Evolutionary conservation across 2,329 filamentous ascomycete species (phyloP), one percentile per base, ranked within the genome.

Genomic region (Monilinia polystroma): DNA sequence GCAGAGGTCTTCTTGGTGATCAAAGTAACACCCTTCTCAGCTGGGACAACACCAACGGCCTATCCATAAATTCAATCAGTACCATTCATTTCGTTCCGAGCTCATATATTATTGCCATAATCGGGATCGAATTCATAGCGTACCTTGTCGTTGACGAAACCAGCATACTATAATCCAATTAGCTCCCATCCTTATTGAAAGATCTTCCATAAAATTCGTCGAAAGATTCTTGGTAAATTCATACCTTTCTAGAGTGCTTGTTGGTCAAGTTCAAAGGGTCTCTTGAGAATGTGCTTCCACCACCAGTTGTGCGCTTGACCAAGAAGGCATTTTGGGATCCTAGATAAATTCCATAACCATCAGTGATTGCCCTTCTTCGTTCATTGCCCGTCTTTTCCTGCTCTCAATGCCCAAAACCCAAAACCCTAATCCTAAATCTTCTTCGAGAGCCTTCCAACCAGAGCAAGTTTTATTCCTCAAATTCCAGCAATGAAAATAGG

Each of bases 121-220:
- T 29, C 35, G 16, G 20, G n/a, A 54, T 67, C n/a, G 32, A 41
- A 32, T 66, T 51, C 32, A 11, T 16, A 32, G 43, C 78, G 72
- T 90, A 95, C 92, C 91, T 97, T 95, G 80, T 89, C 87, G 85
- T 96, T 97, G 81, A 92, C 88, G 82, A 93, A 96, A 78, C 95
- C 95, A 77, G 91, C 91, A 82, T 97, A 87, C 92, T 96, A 78
- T 70, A 71, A 66, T 43, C 29, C n/a, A 47, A 58, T 71, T 69
- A 73, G 70, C 38, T 56, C 29, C 5, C 23, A 11, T 47, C 7
- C 35, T 41, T 3, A 18, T 63, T 18, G 53, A 14, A 12, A 11
- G 26, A 4, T 12, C 6, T 7, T 11, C 38, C 12, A 58, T 54
- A 23, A 43, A 54, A 60, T 45, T 65, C 26, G 35, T n/a, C 14